Conservation (phyloP, 768 basidiomycete species). For the Phylloporus rhodoxanthus region DNA sequence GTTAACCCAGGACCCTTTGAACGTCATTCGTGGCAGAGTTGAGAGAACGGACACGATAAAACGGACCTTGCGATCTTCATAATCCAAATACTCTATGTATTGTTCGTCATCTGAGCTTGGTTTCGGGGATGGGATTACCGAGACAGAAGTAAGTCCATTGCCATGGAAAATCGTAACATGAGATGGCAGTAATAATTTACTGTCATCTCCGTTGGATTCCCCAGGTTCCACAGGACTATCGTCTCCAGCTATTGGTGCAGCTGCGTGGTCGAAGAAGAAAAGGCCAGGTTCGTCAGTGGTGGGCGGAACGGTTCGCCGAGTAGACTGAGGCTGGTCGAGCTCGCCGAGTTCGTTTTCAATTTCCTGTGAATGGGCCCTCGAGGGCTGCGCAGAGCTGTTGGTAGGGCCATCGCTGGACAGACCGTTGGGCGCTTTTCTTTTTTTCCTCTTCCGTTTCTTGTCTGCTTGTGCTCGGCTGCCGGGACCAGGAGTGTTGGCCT, state of each 20-base stretch:
- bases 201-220: conserved; percentile 15
- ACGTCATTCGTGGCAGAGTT: not conserved
- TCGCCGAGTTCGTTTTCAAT: conserved; percentile 2
- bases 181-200: conserved; percentile 51
- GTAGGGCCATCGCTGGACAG: conserved; percentile 7
- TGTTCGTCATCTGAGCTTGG: conserved; percentile 49
- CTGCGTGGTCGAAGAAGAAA: conserved; percentile 49
- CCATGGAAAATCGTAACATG: conserved; percentile 56
- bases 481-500: conserved; percentile 3
- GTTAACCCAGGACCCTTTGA: conserved; percentile 42
- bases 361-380: conserved; percentile 18
- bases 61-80: conserved; percentile 56
- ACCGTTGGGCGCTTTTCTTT: conserved; percentile 20
- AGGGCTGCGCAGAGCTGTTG: conserved; percentile 15
- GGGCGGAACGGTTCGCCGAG: conserved; percentile 16
- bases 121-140: conserved; percentile 41
- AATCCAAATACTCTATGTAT: conserved; percentile 76
- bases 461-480: conserved; percentile 10
- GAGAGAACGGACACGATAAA: not conserved
- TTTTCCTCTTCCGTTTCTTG: conserved; percentile 26
- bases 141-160: conserved; percentile 33
- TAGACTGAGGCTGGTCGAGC: conserved; percentile 33
- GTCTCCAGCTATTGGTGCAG: conserved; percentile 32
- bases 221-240: conserved; percentile 7
- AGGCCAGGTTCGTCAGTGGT: conserved; percentile 18